Conservation (phyloP, 164 flowering plant genomes). For the Cinnamomum micranthum region DNA sequence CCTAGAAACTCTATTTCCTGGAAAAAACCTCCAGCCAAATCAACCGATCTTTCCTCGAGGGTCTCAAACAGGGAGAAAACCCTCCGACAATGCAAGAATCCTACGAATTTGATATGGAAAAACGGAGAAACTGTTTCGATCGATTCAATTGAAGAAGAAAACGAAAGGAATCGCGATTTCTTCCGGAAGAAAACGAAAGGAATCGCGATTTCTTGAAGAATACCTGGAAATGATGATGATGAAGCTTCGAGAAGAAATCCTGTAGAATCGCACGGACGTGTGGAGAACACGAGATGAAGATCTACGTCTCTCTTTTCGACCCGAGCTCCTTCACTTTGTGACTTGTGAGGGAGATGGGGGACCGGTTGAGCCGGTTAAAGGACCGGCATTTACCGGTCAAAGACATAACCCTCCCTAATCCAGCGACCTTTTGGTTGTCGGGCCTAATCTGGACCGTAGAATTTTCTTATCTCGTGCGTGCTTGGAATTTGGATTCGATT, state of each 20-base stretch:
- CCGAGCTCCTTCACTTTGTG: not conserved
- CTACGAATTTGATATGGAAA: not conserved
- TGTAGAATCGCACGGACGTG: not conserved
- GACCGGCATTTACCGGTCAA: not conserved
- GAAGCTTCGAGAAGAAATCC: not conserved
- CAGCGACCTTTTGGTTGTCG: no score
- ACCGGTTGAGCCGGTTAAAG: slow-evolving; percentile 3
- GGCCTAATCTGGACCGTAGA: no score
- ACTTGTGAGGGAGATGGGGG: not conserved
- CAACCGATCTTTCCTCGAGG: not conserved
- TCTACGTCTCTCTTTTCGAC: no score
- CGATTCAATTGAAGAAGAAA: not conserved
- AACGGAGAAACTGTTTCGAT: not conserved
- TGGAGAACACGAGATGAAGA: not conserved
- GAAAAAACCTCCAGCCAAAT: not conserved
- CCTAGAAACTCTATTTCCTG: not conserved
- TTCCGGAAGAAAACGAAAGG: not conserved
- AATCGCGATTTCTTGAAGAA: not conserved
- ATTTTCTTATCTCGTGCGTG: no score
- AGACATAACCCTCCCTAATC: no score
- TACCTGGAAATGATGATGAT: not conserved
- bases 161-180: not conserved
- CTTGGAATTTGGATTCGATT: no score
- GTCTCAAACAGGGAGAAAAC: not conserved
- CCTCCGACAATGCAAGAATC: not conserved